Evolutionary conservation across 805 yeast genomes (phyloP), one percentile per base, ranked within the genome.

Genomic region (Sugiyamaella americana): DNA sequence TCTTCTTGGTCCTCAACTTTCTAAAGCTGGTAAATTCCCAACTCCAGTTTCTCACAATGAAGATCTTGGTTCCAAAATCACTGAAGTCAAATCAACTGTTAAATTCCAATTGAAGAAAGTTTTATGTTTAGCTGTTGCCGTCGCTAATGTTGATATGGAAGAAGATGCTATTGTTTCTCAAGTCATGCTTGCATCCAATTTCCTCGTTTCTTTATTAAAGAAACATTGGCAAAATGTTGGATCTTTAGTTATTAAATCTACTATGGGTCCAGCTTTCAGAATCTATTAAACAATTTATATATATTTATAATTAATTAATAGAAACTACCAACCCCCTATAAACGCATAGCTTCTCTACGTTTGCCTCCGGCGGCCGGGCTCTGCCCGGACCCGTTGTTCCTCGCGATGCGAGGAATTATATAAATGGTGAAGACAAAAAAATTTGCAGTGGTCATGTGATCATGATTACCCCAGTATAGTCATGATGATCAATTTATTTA

Each of bases 211-310:
- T 62, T 79, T 93, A 76, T 82, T 93, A 75, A 93, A 93, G 96
- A 93, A 93, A 91, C 87, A 93, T 96, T 93, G 99, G 99, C 99
- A 93, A 83, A 93, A 93, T 78, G 97, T 93, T 71, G 98, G 98
- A 68, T 93, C 98, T 70, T 79, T 93, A 75, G 97, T 89, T 71
- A 84, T 93, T 80, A 93, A 93, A 82, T 87, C 96, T 58, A 81
- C 98, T 75, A 93, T 93, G 99, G 98, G 99, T 79, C 98, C 98
- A 73, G 85, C 98, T 72, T 87, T 82, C 94, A 89, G 98, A 85
- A 83, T 93, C 74, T 93, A 93, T 93, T 93, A 89, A 77, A 36
- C 41, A 18, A 37, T 24, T 37, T 37, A 29, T 23, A 5, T 37
- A 11, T 37, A 40, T 35, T n/a, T n/a, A n/a, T n/a, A n/a, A n/a